Evolutionary conservation across 108 stramenopile genomes (phyloP).

Genomic region (Nitzschia sp.): DNA sequence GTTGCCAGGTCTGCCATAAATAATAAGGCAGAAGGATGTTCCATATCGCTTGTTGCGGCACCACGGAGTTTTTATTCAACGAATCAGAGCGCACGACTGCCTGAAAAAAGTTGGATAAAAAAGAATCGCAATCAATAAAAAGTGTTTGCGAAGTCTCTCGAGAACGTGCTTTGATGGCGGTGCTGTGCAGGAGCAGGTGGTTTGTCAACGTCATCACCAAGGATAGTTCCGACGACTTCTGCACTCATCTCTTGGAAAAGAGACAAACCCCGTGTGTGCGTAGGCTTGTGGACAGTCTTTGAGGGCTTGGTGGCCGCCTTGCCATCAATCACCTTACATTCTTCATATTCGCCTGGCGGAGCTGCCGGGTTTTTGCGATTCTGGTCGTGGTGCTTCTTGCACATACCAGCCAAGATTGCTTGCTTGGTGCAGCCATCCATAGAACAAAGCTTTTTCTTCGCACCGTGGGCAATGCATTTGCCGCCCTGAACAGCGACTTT

Average conservation of each 20-base stretch:
- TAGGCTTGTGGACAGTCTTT: conserved; percentile 20
- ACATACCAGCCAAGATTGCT: conserved; percentile 86
- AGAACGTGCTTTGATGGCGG: conserved; percentile 31
- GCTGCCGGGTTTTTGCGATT: background rate
- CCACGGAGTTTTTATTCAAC: no score
- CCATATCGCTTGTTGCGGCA: no score
- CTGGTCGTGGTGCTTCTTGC: conserved; percentile 87
- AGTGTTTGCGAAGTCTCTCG: conserved; percentile 20
- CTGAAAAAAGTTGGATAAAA: no score
- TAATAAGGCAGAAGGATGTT: no score
- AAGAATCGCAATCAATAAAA: no score
- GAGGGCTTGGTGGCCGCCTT: background rate
- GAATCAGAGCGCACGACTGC: no score
- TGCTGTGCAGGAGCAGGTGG: conserved; percentile 9
- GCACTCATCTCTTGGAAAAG: conserved; percentile 70
- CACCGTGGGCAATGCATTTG: conserved; percentile 87
- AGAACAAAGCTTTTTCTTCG: conserved; percentile 84
- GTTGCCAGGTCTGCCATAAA: no score
- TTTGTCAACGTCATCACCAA: conserved; percentile 23
- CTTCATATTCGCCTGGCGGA: background rate
- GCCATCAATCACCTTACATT: conserved; percentile 2
- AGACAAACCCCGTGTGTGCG: conserved; percentile 62
- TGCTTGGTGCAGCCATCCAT: conserved; percentile 75
- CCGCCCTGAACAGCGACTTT: conserved; percentile 91
- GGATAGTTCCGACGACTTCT: conserved; percentile 46